Percentiles rank a stretch among this genome's conserved stretches.
Evolutionary conservation across 2,329 filamentous ascomycete genomes (phyloP).

Genomic region (Akanthomyces dipterigenus): DNA sequence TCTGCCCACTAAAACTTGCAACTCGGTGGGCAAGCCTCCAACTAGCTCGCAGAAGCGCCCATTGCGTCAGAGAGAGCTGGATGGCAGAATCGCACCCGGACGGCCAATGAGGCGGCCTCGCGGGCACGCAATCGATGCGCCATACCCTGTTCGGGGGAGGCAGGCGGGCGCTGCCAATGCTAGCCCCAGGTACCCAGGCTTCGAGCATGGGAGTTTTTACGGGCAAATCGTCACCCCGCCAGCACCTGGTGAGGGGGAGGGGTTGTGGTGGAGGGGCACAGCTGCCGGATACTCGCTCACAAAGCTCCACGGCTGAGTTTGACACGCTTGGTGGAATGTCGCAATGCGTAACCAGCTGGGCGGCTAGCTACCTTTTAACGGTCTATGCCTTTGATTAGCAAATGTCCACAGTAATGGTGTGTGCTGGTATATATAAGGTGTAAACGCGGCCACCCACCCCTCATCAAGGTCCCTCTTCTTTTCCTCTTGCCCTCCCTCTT

Average conservation of each 20-base stretch:
- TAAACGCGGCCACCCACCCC: background rate
- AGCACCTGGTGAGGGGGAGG: conserved; percentile 1
- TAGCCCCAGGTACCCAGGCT: background rate
- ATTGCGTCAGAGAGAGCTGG: conserved; percentile 24
- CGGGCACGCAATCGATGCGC: conserved; percentile 24
- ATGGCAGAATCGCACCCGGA: conserved; percentile 20
- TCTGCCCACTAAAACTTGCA: background rate
- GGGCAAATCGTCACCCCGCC: background rate
- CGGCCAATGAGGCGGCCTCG: conserved; percentile 19
- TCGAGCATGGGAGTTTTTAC: background rate
- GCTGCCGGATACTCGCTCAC: background rate
- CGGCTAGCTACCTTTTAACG: background rate
- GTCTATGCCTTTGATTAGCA: background rate
- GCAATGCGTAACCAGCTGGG: background rate
- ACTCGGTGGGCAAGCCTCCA: too few species aligned
- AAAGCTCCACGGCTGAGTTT: background rate
- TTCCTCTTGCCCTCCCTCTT: background rate
- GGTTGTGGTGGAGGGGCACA: conserved; percentile 6
- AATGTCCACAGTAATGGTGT: conserved; percentile 5
- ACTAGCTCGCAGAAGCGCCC: conserved; percentile 6
- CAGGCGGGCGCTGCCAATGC: background rate
- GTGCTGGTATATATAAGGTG: background rate
- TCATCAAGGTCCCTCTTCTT: background rate
- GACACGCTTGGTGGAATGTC: background rate
- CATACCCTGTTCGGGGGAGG: conserved; percentile 12